A percentile compares a stretch with the other conserved stretches of the same genome.
These are phyloP conservation scores for Kockovaella imperatae DNA, from an alignment of 768 basidiomycete genomes.

Conservation along the genomic window DNA sequence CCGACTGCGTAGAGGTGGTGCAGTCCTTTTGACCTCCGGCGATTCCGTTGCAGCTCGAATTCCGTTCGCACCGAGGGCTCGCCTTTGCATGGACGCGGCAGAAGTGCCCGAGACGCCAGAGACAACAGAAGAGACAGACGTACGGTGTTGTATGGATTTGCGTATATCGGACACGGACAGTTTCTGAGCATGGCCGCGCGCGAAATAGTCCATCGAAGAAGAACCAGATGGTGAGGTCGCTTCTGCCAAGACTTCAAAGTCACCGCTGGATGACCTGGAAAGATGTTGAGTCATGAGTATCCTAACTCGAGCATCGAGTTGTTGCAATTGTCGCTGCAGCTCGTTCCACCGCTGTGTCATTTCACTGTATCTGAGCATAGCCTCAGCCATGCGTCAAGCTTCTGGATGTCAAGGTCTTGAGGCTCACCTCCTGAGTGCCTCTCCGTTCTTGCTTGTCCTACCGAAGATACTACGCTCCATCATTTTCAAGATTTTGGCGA, in stretches of 20 bases:
- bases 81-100: slow-evolving; percentile 1
- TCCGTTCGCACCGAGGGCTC: not conserved
- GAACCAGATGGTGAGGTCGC: slow-evolving; percentile 4
- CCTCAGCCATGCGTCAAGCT: not conserved
- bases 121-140: slow-evolving; percentile 13
- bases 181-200: too few species aligned
- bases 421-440: slow-evolving; percentile 63
- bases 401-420: not conserved
- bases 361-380: slow-evolving; percentile 56
- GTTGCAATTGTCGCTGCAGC: slow-evolving; percentile 66
- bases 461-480: slow-evolving; percentile 91
- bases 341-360: slow-evolving; percentile 78
- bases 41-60: slow-evolving; percentile 1
- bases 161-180: not conserved
- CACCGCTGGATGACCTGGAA: too few species aligned
- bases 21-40: not conserved
- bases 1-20: not conserved
- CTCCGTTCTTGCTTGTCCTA: slow-evolving; percentile 91
- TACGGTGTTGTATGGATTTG: slow-evolving; percentile 5
- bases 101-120: slow-evolving; percentile 13
- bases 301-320: slow-evolving; percentile 79
- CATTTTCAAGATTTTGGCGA: slow-evolving; percentile 81
- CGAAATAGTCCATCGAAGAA: slow-evolving; percentile 9
- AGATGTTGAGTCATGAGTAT: slow-evolving; percentile 43
- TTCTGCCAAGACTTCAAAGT: slow-evolving; percentile 15